These are phyloP conservation scores for Umbelopsis isabellina DNA, from an alignment of 192 early-diverging fungal genomes.

Conservation along the genomic window DNA sequence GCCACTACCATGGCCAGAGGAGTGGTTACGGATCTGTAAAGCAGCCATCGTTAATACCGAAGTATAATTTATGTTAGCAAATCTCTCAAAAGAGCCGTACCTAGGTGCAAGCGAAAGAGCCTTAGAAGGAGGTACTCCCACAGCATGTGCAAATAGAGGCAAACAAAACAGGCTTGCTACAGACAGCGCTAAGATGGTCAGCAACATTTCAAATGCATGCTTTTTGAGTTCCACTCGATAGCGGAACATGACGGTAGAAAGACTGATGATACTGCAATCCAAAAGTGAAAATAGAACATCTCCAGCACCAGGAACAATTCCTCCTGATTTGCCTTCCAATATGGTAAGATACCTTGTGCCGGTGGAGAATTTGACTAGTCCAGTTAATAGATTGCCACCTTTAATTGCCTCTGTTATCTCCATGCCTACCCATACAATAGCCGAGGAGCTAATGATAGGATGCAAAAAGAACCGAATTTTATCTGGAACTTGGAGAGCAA, in stretches of 20 bases:
- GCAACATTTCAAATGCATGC: constrained; percentile 24
- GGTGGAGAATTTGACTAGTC: constrained; percentile 19
- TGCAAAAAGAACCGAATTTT: constrained; percentile 21
- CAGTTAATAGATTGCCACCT: not conserved
- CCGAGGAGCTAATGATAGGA: constrained; percentile 17
- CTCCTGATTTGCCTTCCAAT: constrained; percentile 6
- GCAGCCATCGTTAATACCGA: not conserved
- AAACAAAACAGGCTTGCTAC: not conserved
- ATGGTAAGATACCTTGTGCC: not conserved
- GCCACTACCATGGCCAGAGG: constrained; percentile 21
- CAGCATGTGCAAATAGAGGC: constrained; percentile 20
- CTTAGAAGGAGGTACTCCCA: constrained; percentile 12
- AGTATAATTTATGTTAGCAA: too few species aligned
- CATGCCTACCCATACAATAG: not conserved
- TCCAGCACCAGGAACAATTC: constrained; percentile 19
- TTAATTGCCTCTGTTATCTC: constrained; percentile 13
- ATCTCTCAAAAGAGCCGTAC: not conserved
- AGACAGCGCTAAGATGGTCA: not conserved
- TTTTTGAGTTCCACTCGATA: constrained; percentile 15
- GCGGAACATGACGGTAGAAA: constrained; percentile 20
- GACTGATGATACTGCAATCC: constrained; percentile 17
- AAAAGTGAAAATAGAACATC: constrained; percentile 20
- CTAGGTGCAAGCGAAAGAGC: constrained; percentile 12
- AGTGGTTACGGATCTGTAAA: constrained; percentile 18
- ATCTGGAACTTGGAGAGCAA: constrained; percentile 16